Evolutionary conservation across 1,284 basidiomycete genomes (phyloP).

Genomic region (Porogramme epimiltina): DNA sequence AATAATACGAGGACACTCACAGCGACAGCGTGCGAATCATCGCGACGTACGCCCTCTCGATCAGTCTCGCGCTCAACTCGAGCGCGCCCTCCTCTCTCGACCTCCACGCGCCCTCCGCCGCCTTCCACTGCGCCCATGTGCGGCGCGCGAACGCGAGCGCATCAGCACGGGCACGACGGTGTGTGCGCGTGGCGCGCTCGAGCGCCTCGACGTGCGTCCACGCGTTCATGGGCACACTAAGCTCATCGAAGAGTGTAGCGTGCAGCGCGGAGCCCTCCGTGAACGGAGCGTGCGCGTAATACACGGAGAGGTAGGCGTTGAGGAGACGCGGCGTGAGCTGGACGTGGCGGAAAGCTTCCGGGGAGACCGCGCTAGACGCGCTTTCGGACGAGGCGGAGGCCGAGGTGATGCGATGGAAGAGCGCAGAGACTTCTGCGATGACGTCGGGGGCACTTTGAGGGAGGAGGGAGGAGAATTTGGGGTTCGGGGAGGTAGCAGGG

Average conservation of each 20-base stretch:
- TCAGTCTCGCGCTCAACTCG: slow-evolving; percentile 45
- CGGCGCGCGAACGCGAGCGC: slow-evolving; percentile 54
- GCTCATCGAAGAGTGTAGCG: slow-evolving; percentile 45
- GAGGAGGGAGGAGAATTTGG: slow-evolving; percentile 57
- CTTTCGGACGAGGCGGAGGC: slow-evolving; percentile 9
- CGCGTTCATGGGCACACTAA: slow-evolving; percentile 50
- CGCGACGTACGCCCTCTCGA: slow-evolving; percentile 67
- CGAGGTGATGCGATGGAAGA: slow-evolving; percentile 69
- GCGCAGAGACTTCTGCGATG: slow-evolving; percentile 66
- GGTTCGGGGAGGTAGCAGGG: not conserved
- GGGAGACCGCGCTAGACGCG: not conserved
- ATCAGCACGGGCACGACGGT: slow-evolving; percentile 46
- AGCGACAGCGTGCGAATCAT: slow-evolving; percentile 62
- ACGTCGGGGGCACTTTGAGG: slow-evolving; percentile 80
- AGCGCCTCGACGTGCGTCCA: slow-evolving; percentile 66
- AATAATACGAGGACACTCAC: slow-evolving; percentile 43
- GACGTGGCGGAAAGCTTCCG: slow-evolving; percentile 58
- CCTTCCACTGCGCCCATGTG: slow-evolving; percentile 61
- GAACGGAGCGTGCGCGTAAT: slow-evolving; percentile 64
- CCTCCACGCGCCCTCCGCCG: slow-evolving; percentile 39
- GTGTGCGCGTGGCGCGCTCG: slow-evolving; percentile 59
- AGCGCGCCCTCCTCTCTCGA: slow-evolving; percentile 14
- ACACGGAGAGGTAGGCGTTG: slow-evolving; percentile 83
- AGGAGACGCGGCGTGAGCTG: slow-evolving; percentile 63
- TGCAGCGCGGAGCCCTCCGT: slow-evolving; percentile 51